Base-by-base conservation (phyloP, 2,329 filamentous ascomycete genomes). In the Stachybotrys echinatus region DNA sequence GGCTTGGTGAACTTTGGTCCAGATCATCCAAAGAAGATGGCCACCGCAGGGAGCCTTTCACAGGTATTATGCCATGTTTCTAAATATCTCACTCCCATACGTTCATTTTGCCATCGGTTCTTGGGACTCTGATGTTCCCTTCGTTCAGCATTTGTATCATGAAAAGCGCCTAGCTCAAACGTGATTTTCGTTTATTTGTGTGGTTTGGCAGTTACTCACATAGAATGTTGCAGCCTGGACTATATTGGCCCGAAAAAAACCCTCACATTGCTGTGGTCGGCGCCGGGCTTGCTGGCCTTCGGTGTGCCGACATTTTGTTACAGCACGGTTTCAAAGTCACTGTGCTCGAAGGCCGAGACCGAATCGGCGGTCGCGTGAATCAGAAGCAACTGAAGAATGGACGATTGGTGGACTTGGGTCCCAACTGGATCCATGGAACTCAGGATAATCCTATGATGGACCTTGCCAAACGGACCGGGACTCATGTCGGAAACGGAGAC, bases 391-490 rank as follows among this genome's bases (percentile, higher is more conserved):
- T 83, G 4, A 65, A 69, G 12, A 77, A 76, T 38, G 75, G 75
- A 0, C 67, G 71, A 23, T 55, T 73, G 7, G 73, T 81, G n/a
- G 80, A 84, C 55, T 65, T 79, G 27, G 87, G 87, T 1, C 84
- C 87, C n/a, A 91, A 90, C 58, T 91, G 87, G 87, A 88, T 91
- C 47, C 87, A 91, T 52, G 87, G 87, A 31, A 88, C 84, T 6
- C 72, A 80, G 1, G 74, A 84, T 54, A 91, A 90, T 59, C 84
- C 87, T 0, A 87, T 89, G 17, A 65, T 85, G 38, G 80, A 86
- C 42, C 70, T 90, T 18, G 85, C 84, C 12, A 78, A 76, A 55
- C 70, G 79, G 54, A 88, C 84, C 0, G 68, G 73, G 1, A 88
- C 79, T 0, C 59, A 64, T 0, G 63, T 73, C 2, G 70, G 72